Evolutionary conservation across 2,329 filamentous ascomycete species (phyloP).

Genomic region (Colletotrichum zoysiae): DNA sequence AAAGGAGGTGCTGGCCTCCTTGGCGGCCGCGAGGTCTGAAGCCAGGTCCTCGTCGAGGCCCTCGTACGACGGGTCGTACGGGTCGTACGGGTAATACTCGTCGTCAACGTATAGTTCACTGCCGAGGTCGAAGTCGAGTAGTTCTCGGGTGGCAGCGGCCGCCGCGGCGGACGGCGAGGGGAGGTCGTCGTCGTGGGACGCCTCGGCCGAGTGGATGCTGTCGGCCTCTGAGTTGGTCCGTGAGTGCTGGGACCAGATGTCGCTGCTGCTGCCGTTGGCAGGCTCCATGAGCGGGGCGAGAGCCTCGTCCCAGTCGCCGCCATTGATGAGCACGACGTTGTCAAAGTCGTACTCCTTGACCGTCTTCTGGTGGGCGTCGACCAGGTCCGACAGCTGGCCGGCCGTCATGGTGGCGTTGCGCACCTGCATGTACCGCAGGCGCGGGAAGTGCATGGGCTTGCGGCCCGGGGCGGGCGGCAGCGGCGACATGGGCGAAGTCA

Average conservation of each 20-base stretch:
- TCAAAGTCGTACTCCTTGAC: conserved; percentile 86
- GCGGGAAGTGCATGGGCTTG: conserved; percentile 73
- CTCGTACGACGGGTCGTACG: no score
- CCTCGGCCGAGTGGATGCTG: conserved; percentile 45
- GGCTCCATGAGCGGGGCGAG: conserved; percentile 74
- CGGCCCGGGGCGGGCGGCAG: conserved; percentile 65
- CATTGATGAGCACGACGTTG: conserved; percentile 75
- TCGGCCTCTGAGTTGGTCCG: conserved; percentile 51
- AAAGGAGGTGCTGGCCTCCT: conserved; percentile 53
- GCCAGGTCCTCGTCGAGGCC: conserved; percentile 49
- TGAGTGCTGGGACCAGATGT: conserved; percentile 58
- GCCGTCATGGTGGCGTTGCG: conserved; percentile 80
- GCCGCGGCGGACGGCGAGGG: conserved; percentile 66
- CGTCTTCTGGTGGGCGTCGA: conserved; percentile 74
- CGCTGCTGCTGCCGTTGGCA: conserved; percentile 50
- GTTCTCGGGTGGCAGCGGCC: conserved; percentile 64
- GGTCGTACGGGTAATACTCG: conserved; percentile 47
- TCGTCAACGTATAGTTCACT: conserved; percentile 41
- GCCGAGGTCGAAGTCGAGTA: conserved; percentile 56
- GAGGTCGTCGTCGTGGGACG: conserved; percentile 50
- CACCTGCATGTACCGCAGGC: conserved; percentile 76
- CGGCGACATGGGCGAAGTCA: conserved; percentile 74
- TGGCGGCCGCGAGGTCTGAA: conserved; percentile 51
- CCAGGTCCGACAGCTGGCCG: conserved; percentile 76
- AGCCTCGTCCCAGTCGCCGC: conserved; percentile 84